Evolutionary conservation across 371 early-diverging fungal species (phyloP).

Genomic region (Actinomucor elegans): DNA sequence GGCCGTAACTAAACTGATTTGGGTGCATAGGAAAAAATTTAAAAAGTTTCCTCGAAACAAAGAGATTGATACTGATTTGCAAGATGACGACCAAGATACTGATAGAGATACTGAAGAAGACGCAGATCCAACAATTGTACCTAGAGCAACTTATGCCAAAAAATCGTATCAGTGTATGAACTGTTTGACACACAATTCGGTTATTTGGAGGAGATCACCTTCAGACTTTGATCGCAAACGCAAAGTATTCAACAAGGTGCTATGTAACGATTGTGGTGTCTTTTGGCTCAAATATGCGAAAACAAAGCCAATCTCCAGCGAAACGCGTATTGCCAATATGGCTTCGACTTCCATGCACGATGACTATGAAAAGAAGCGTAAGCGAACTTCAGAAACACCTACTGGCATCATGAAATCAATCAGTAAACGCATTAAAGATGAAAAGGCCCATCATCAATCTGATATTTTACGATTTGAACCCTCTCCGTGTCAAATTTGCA

Average conservation of each 20-base stretch:
- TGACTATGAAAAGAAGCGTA: slow-evolving; percentile 12
- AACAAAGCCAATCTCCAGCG: slow-evolving; percentile 38
- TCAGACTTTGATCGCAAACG: slow-evolving; percentile 54
- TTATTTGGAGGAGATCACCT: slow-evolving; percentile 53
- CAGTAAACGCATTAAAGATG: not conserved
- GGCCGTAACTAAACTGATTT: no score
- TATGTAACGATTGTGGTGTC: slow-evolving; percentile 74
- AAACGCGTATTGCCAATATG: not conserved
- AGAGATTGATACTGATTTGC: slow-evolving; percentile 1
- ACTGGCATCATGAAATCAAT: not conserved
- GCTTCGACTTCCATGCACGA: not conserved
- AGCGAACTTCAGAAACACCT: no score
- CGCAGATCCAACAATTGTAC: slow-evolving; percentile 38
- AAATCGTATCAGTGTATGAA: slow-evolving; percentile 55
- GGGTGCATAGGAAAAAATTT: slow-evolving; percentile 21
- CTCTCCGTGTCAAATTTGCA: slow-evolving; percentile 58
- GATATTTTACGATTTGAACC: slow-evolving; percentile 19
- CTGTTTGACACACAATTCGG: slow-evolving; percentile 52
- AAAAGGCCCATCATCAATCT: not conserved
- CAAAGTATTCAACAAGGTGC: slow-evolving; percentile 45
- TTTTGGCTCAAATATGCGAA: slow-evolving; percentile 77
- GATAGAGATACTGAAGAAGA: slow-evolving; percentile 10
- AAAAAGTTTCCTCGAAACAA: slow-evolving; percentile 16
- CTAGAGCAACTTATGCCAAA: slow-evolving; percentile 11
- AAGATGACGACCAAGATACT: slow-evolving; percentile 21